Base-by-base conservation (phyloP, 805 yeast species). In the Pichia kluyveri region DNA sequence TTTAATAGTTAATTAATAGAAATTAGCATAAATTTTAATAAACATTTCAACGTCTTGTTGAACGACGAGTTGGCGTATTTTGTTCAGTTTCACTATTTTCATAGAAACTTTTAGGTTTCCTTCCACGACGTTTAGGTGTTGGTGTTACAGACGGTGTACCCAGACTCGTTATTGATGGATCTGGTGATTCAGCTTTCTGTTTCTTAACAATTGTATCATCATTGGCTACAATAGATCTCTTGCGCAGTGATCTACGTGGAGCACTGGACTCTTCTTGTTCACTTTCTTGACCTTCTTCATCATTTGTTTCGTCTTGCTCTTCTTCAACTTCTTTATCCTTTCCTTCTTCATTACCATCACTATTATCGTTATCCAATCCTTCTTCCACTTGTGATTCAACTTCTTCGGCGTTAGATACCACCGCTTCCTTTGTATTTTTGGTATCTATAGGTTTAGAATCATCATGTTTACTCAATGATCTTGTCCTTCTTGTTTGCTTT, bases 261-360 rank as follows among this genome's bases (percentile, higher is more conserved):
- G 17, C 17, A 34, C 15, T 15, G 17, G 17, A 8, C 17, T 53
- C 62, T 4, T 59, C 69, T 4, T 51, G 63, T 0, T 59, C 64
- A 4, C 59, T 67, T 1, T 58, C 63, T 6, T 60, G 69, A 3
- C 54, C 64, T 0, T 55, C 65, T 12, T 57, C 60, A 30, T 30
- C 14, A 12, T 6, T 30, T 30, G 9, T 12, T 15, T 34, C 37
- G 11, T 34, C 37, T 34, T 34, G 15, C 12, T 15, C 37, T 12
- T 34, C 17, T 32, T 32, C 37, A 7, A 14, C 17, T 32, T 32
- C 17, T 32, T 32, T 17, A 32, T 32, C 17, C 2, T 32, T 12
- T 32, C 11, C 37, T 7, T 8, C 37, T 8, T 34, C 37, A 3
- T 34, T 15, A 10, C 8, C 32, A 9, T 30, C 4, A 9, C 14